phyloP scores from a whole-genome alignment of 495 filamentous ascomycete genomes.

The Neurospora terricola region DNA sequence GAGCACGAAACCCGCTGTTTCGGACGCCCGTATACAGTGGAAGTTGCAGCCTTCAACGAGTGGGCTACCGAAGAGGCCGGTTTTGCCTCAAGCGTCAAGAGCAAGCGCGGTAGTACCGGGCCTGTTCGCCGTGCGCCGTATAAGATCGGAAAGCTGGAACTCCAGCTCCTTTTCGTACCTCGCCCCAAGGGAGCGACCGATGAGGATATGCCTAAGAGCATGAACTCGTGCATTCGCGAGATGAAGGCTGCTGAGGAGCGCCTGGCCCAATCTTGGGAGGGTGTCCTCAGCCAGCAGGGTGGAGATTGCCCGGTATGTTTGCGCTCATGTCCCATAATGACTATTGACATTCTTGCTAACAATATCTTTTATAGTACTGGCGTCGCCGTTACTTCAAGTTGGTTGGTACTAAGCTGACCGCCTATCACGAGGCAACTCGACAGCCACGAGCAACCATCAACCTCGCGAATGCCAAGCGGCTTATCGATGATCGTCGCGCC shows the following conservation, averaged over 20 bases:
- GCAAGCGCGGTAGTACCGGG: conserved; percentile 63
- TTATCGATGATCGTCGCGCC: conserved; percentile 86
- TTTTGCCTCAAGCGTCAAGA: conserved; percentile 69
- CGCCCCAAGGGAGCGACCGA: conserved; percentile 82
- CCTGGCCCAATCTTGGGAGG: conserved; percentile 67
- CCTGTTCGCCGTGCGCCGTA: conserved; percentile 71
- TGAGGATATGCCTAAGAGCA: conserved; percentile 97
- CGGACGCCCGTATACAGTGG: conserved; percentile 75
- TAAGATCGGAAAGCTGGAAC: conserved; percentile 83
- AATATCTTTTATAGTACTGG: conserved; percentile 60
- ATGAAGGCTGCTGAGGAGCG: conserved; percentile 76
- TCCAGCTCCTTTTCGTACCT: conserved; percentile 89
- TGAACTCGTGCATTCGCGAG: conserved; percentile 88
- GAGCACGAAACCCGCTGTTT: conserved; percentile 81
- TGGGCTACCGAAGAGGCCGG: conserved; percentile 81
- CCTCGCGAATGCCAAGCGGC: conserved; percentile 80
- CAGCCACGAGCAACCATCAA: conserved; percentile 97
- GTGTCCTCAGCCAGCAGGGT: conserved; percentile 87
- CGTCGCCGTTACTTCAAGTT: conserved; percentile 96
- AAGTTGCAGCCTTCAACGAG: conserved; percentile 92
- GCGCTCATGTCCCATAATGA: neutral
- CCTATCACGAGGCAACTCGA: conserved; percentile 89
- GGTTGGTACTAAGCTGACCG: conserved; percentile 79
- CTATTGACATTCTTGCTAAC: conserved; percentile 14
- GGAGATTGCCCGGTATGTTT: conserved; percentile 91